These are phyloP conservation scores for Silene vulgaris DNA, from an alignment of 179 eudicot species.

Conservation along the genomic window DNA sequence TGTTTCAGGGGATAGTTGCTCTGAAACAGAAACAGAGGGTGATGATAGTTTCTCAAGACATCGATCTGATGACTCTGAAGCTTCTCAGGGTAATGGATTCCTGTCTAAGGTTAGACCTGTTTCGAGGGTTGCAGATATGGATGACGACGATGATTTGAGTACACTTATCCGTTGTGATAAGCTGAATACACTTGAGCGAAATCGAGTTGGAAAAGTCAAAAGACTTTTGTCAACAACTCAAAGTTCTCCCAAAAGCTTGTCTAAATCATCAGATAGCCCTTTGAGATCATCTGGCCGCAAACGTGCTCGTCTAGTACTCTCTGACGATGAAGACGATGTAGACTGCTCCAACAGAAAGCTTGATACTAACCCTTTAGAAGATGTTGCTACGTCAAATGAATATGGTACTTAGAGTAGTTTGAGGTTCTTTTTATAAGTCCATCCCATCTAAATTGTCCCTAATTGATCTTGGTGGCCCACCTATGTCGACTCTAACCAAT, in stretches of 20 bases:
- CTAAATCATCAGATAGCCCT: slow-evolving; percentile 49
- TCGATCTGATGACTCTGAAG: slow-evolving; percentile 36
- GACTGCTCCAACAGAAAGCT: slow-evolving; percentile 31
- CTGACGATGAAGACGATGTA: slow-evolving; percentile 80
- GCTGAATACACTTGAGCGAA: slow-evolving; percentile 29
- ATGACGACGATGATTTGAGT: slow-evolving; percentile 50
- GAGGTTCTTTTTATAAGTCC: background rate
- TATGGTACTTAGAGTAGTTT: slow-evolving; percentile 33
- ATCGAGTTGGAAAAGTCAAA: slow-evolving; percentile 19
- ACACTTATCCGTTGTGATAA: slow-evolving; percentile 35
- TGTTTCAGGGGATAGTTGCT: slow-evolving; percentile 48
- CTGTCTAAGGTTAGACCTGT: slow-evolving; percentile 26
- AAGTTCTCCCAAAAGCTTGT: slow-evolving; percentile 34
- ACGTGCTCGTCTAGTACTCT: slow-evolving; percentile 66
- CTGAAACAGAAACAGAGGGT: slow-evolving; percentile 77
- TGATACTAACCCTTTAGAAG: slow-evolving; percentile 33
- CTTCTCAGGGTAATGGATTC: slow-evolving; percentile 32
- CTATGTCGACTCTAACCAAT: background rate
- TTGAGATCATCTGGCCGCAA: slow-evolving; percentile 50
- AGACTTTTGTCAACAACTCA: slow-evolving; percentile 33
- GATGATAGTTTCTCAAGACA: slow-evolving; percentile 37
- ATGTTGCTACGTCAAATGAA: slow-evolving; percentile 63
- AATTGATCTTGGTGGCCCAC: background rate
- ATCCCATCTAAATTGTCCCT: background rate
- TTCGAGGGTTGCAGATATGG: slow-evolving; percentile 31